These are phyloP conservation scores for Penicillium ucsense DNA, from an alignment of 495 filamentous ascomycete species.

Conservation along the genomic window DNA sequence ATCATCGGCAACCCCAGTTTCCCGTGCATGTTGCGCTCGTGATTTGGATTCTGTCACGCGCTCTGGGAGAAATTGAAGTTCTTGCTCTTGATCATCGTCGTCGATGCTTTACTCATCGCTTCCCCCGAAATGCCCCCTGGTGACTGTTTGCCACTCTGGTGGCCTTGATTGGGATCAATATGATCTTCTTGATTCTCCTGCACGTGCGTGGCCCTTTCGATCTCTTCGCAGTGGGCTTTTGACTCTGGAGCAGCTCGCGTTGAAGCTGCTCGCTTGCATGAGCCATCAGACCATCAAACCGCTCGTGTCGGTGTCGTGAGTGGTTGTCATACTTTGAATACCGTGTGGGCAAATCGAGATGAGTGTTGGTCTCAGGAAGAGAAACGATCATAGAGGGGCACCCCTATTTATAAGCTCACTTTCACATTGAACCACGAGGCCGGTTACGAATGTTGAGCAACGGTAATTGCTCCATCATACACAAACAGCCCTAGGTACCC, in stretches of 20 bases:
- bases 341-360: background rate
- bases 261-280: background rate
- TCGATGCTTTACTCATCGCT: slow-evolving; percentile 88
- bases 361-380: background rate
- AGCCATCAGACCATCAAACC: background rate
- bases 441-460: background rate
- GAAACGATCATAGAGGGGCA: background rate
- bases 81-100: slow-evolving; percentile 80
- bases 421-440: background rate
- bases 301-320: background rate
- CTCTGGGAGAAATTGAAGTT: slow-evolving; percentile 85
- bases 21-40: slow-evolving; percentile 82
- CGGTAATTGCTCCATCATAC: background rate
- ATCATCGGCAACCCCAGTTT: slow-evolving; percentile 92
- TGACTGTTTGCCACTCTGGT: slow-evolving; percentile 87
- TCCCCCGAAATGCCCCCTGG: slow-evolving; percentile 83
- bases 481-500: background rate
- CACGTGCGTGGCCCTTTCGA: slow-evolving; percentile 49
- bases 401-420: background rate
- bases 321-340: background rate
- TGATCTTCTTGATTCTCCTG: slow-evolving; percentile 82
- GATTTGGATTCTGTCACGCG: slow-evolving; percentile 66
- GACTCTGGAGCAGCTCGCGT: background rate
- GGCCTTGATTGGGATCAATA: slow-evolving; percentile 67
- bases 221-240: background rate